Base-by-base conservation (phyloP, 176 grass and related monocot species). In the Aegilops bicornis region DNA sequence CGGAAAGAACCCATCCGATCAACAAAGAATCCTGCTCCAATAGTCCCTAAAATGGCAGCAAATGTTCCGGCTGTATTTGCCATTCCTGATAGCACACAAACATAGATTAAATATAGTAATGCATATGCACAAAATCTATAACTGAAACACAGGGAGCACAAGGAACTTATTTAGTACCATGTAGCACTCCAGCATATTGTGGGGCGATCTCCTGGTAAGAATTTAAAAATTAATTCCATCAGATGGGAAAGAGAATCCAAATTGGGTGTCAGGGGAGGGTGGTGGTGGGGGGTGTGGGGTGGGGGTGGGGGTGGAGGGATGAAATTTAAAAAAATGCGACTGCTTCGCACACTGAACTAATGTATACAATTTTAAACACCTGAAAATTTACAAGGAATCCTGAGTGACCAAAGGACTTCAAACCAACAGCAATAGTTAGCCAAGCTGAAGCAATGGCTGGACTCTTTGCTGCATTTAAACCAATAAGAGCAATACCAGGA, bases 361-460 rank as follows among this genome's bases (percentile, higher is more conserved):
- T 73, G 77, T 79, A 65, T 63, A 15, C 3, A 84, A 64, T 4
- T 87, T 62, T 7, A 72, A 48, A 36, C 65, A 97, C 96, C 96
- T 98, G 97, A 81, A 98, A 76, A 79, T 98, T 98, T 52, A 98
- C 97, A 84, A 98, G 83, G 75, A 98, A 98, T 90, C 97, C 97
- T 45, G 97, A 94, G 83, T 98, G 94, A 42, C 97, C 89, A n/a
- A 98, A 98, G 50, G 97, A 98, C 83, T 84, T 96, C 85, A 98
- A 87, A 71, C 97, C 93, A 83, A 98, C 93, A 70, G 97, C 97
- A 77, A 86, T 10, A 10, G 94, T 96, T 83, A 98, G 91, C 97
- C 97, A 98, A 60, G 87, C 94, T 60, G 97, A 98, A 89, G 93
- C 97, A 65, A 78, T 64, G 4, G 87, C 59, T 80, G 94, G 97